A percentile compares a stretch with the other conserved stretches of the same genome.
phyloP scores from a whole-genome alignment of 805 yeast genomes.

The Kuraishia borneana region DNA sequence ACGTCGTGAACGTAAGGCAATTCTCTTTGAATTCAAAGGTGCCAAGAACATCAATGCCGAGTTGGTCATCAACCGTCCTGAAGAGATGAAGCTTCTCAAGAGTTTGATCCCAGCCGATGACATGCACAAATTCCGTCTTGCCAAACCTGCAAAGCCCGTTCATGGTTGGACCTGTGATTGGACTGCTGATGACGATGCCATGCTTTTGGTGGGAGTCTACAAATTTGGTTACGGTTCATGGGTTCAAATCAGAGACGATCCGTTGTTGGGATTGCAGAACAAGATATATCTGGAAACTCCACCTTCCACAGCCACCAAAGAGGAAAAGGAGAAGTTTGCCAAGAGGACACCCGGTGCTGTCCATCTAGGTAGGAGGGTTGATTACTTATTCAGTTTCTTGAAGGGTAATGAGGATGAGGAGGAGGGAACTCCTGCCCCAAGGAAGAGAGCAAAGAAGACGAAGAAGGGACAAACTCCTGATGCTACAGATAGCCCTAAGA shows the following conservation, averaged over 20 bases:
- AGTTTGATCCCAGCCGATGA: slow-evolving; percentile 40
- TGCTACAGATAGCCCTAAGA: slow-evolving; percentile 1
- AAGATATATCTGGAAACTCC: slow-evolving; percentile 57
- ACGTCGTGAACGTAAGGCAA: slow-evolving; percentile 81
- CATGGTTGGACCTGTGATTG: slow-evolving; percentile 89
- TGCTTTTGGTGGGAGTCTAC: slow-evolving; percentile 74
- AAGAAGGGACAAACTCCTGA: slow-evolving; percentile 5
- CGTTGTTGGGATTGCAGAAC: slow-evolving; percentile 74
- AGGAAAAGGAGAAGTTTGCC: slow-evolving; percentile 21
- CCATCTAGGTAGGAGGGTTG: slow-evolving; percentile 85
- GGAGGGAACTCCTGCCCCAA: slow-evolving; percentile 8
- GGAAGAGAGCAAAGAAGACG: slow-evolving; percentile 10
- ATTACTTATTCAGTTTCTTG: slow-evolving; percentile 66
- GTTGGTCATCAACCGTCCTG: slow-evolving; percentile 68
- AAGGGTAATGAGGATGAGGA: slow-evolving; percentile 28
- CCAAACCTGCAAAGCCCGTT: slow-evolving; percentile 62
- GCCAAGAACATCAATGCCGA: slow-evolving; percentile 91
- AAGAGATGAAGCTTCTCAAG: slow-evolving; percentile 64
- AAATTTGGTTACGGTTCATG: slow-evolving; percentile 96
- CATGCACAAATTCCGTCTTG: slow-evolving; percentile 49
- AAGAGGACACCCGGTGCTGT: slow-evolving; percentile 86
- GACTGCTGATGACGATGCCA: slow-evolving; percentile 75
- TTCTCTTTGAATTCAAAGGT: slow-evolving; percentile 77
- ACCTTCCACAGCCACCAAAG: slow-evolving; percentile 18
- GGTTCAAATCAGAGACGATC: slow-evolving; percentile 92